Percentiles rank a stretch among this genome's conserved stretches.
Evolutionary conservation across 1,139 yeast genomes (phyloP).

Genomic region (Meyerozyma sp.): DNA sequence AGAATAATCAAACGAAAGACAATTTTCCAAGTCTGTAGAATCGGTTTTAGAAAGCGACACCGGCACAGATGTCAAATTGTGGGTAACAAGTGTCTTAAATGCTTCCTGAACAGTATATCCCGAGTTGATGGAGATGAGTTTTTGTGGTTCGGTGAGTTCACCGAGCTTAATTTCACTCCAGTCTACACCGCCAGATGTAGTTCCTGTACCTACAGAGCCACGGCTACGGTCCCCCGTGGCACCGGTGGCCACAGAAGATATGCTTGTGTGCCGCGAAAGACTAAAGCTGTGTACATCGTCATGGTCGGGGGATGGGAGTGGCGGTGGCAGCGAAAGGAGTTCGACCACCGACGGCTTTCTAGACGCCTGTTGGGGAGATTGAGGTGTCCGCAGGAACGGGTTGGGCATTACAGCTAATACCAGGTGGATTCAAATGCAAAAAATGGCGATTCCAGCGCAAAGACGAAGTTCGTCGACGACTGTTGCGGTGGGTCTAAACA

Average conservation of each 20-base stretch:
- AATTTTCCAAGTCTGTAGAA: conserved; percentile 47
- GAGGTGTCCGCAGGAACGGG: conserved; percentile 2
- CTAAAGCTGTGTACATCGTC: conserved; percentile 34
- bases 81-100: conserved; percentile 64
- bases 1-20: conserved; percentile 84
- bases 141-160: conserved; percentile 75
- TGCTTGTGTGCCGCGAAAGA: conserved; percentile 30
- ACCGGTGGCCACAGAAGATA: neutral
- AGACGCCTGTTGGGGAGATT: conserved; percentile 11
- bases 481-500: too few relatives aligned
- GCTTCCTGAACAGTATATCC: conserved; percentile 77
- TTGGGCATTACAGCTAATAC: conserved; percentile 7
- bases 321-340: conserved; percentile 79
- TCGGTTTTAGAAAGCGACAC: conserved; percentile 44
- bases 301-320: conserved; percentile 33
- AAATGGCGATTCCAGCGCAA: too few relatives aligned
- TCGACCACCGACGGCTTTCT: conserved; percentile 80
- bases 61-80: conserved; percentile 82
- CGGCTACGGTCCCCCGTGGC: conserved; percentile 1
- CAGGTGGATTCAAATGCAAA: too few relatives aligned
- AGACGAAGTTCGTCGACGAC: too few relatives aligned
- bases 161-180: conserved; percentile 72
- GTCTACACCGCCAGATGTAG: conserved; percentile 29
- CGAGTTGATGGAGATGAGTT: conserved; percentile 61
- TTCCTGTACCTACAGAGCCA: neutral